Evolutionary conservation across 768 basidiomycete genomes (phyloP).

Genomic region (Amanita rubescens): DNA sequence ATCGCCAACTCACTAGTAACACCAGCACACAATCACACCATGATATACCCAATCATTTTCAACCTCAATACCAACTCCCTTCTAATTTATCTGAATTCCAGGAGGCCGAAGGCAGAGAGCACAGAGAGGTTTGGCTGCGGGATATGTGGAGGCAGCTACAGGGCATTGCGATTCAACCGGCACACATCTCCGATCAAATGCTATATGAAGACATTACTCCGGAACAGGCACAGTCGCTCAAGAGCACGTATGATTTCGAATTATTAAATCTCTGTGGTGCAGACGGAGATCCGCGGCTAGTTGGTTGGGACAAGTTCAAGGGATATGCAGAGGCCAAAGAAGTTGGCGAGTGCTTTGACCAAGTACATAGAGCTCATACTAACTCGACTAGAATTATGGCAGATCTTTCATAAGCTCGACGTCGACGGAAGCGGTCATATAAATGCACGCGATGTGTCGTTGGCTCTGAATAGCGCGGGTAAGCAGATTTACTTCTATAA

Average conservation of each 20-base stretch:
- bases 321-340: constrained; percentile 77
- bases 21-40: background rate
- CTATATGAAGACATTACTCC: constrained; percentile 55
- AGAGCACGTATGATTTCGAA: constrained; percentile 65
- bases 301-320: constrained; percentile 68
- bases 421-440: constrained; percentile 82
- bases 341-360: constrained; percentile 47
- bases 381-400: constrained; percentile 67
- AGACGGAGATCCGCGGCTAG: constrained; percentile 33
- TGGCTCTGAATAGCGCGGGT: constrained; percentile 65
- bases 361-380: constrained; percentile 11
- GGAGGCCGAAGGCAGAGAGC: constrained; percentile 52
- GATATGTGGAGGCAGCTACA: constrained; percentile 59
- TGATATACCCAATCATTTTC: constrained; percentile 49
- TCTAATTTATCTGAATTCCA: constrained; percentile 57
- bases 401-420: constrained; percentile 85
- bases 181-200: constrained; percentile 18
- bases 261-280: constrained; percentile 50
- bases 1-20: background rate
- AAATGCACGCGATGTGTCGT: constrained; percentile 42
- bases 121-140: constrained; percentile 51
- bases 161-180: constrained; percentile 11
- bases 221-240: background rate
- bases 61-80: constrained; percentile 33
- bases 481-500: constrained; percentile 8